Conservation (phyloP, 257 asterid genomes). For the Marsdenia floribunda region DNA sequence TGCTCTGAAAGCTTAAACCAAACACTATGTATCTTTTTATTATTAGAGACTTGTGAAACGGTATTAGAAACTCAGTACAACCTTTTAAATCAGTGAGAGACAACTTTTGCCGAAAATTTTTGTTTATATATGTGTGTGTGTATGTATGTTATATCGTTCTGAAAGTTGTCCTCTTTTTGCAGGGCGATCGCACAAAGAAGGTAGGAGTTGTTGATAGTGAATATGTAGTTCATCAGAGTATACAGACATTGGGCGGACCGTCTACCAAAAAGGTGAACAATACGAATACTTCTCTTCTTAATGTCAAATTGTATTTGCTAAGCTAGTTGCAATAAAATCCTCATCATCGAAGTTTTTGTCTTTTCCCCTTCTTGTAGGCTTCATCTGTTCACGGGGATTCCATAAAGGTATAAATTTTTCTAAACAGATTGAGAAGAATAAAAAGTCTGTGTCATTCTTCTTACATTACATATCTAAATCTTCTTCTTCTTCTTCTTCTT, state of each 20-base stretch:
- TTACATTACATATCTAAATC: neutral
- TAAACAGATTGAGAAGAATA: no score
- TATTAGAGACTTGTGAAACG: no score
- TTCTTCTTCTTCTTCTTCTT: conserved; percentile 10
- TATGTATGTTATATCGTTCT: neutral
- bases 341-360: neutral
- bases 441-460: neutral
- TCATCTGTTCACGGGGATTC: conserved; percentile 27
- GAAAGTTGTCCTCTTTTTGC: conserved; percentile 6
- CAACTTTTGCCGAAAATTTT: neutral
- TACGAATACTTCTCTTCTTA: neutral
- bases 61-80: neutral
- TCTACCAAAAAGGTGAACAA: conserved; percentile 53
- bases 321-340: neutral
- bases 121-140: neutral
- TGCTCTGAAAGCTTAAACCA: no score
- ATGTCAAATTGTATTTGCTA: neutral
- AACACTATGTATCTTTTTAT: neutral
- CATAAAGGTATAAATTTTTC: conserved; percentile 40
- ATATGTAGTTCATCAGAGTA: conserved; percentile 91
- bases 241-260: conserved; percentile 89
- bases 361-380: conserved; percentile 31
- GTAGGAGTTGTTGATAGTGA: conserved; percentile 97
- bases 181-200: conserved; percentile 88
- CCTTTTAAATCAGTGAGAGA: neutral